A percentile compares a stretch with the other conserved stretches of the same genome.
Conservation (phyloP, 164 flowering plant genomes). For the Houttuynia cordata region DNA sequence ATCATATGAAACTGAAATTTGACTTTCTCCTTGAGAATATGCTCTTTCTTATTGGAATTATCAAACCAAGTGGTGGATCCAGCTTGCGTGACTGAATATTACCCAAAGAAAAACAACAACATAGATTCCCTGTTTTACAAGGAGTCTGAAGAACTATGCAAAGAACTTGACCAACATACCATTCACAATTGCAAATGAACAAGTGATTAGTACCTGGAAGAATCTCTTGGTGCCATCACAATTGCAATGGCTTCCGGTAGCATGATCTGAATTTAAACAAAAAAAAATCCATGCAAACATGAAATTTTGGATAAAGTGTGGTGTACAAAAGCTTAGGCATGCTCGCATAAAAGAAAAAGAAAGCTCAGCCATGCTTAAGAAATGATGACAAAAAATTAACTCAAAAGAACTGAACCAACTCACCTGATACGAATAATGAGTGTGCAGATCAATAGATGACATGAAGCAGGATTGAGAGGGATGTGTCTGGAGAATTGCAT, state of each 20-base stretch:
- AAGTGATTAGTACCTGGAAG: constrained; percentile 30
- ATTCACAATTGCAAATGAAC: too few species aligned
- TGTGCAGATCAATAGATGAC: constrained; percentile 94
- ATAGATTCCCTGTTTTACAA: too few species aligned
- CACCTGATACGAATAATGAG: constrained; percentile 95
- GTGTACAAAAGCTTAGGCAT: neutral
- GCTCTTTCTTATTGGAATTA: too few species aligned
- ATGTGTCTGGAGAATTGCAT: constrained; percentile 56
- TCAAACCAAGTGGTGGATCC: too few species aligned
- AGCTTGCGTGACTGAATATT: too few species aligned
- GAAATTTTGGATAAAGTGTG: neutral
- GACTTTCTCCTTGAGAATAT: too few species aligned
- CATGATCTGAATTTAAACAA: constrained; percentile 48
- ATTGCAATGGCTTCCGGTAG: constrained; percentile 94
- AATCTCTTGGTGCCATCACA: constrained; percentile 93
- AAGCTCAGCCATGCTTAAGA: too few species aligned
- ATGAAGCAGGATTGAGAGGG: constrained; percentile 97
- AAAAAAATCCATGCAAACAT: neutral
- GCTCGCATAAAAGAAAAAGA: too few species aligned
- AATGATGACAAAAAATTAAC: neutral
- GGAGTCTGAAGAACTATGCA: too few species aligned
- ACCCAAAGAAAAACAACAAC: too few species aligned
- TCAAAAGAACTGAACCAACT: neutral
- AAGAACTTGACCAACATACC: too few species aligned
- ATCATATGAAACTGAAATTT: too few species aligned